Percentiles rank a stretch among this genome's conserved stretches.
phyloP scores from a whole-genome alignment of 1,284 basidiomycete species.

The Cryptococcus floricola region DNA sequence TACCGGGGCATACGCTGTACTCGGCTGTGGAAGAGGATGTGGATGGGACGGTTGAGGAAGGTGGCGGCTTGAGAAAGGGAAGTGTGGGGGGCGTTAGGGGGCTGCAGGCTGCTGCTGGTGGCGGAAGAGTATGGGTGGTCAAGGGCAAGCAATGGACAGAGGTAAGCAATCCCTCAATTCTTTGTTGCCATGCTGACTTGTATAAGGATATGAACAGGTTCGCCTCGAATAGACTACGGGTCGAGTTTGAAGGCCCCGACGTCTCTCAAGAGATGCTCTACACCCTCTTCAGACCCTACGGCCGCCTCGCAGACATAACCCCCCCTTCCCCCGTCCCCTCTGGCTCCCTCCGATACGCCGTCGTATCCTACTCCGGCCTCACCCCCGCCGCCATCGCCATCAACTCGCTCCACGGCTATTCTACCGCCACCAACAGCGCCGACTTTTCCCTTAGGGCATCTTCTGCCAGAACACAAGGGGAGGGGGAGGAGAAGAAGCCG shows the following conservation, averaged over 20 bases:
- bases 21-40: slow-evolving; percentile 27
- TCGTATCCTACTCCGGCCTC: slow-evolving; percentile 60
- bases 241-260: slow-evolving; percentile 84
- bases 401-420: slow-evolving; percentile 71
- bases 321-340: slow-evolving; percentile 62
- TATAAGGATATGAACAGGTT: slow-evolving; percentile 76
- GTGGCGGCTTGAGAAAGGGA: slow-evolving; percentile 19
- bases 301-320: slow-evolving; percentile 67
- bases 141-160: slow-evolving; percentile 79
- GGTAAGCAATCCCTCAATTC: slow-evolving; percentile 50
- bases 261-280: slow-evolving; percentile 63
- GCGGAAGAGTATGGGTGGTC: slow-evolving; percentile 70
- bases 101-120: slow-evolving; percentile 43
- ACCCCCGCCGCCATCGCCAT: slow-evolving; percentile 74
- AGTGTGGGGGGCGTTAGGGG: slow-evolving; percentile 26
- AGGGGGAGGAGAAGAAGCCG: slow-evolving; percentile 17
- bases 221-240: slow-evolving; percentile 65
- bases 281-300: slow-evolving; percentile 62
- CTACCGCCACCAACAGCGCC: slow-evolving; percentile 47
- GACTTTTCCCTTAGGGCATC: slow-evolving; percentile 35
- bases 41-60: slow-evolving; percentile 11
- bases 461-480: slow-evolving; percentile 4
- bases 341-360: slow-evolving; percentile 65
- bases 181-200: neutral
- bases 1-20: slow-evolving; percentile 30